phyloP scores from a whole-genome alignment of 805 yeast species.

The Metschnikowia chrysomelidarum region DNA sequence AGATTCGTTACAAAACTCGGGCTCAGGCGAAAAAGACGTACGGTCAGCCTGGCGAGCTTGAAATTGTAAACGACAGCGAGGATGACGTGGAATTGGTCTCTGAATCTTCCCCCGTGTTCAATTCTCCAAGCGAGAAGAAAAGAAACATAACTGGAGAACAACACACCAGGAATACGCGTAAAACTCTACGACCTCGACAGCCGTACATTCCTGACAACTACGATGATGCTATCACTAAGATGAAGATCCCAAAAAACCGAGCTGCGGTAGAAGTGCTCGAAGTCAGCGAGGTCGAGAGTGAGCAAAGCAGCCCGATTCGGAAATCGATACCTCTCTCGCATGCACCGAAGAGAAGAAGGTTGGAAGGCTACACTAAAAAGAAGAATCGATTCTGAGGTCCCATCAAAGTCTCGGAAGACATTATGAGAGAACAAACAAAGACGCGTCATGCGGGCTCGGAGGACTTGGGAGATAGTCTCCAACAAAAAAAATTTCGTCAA shows the following conservation, averaged over 20 bases:
- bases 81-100: conserved; percentile 12
- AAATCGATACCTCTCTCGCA: not conserved
- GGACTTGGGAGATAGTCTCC: too few species aligned
- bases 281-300: conserved; percentile 1
- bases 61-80: conserved; percentile 13
- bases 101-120: conserved; percentile 8
- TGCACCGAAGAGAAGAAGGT: conserved; percentile 5
- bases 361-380: too few species aligned
- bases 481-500: too few species aligned
- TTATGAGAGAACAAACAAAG: too few species aligned
- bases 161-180: not conserved
- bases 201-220: too few species aligned
- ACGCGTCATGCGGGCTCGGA: too few species aligned
- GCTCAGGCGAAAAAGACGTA: not conserved
- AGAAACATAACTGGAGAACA: not conserved
- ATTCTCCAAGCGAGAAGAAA: conserved; percentile 2
- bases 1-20: conserved; percentile 1
- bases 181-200: not conserved
- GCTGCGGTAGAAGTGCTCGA: conserved; percentile 5
- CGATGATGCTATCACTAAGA: too few species aligned
- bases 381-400: too few species aligned
- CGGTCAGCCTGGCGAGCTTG: too few species aligned
- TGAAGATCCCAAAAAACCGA: not conserved
- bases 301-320: not conserved
- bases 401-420: too few species aligned